Evolutionary conservation across 2,329 filamentous ascomycete species (phyloP).

Genomic region (Fusarium guadeloupense): DNA sequence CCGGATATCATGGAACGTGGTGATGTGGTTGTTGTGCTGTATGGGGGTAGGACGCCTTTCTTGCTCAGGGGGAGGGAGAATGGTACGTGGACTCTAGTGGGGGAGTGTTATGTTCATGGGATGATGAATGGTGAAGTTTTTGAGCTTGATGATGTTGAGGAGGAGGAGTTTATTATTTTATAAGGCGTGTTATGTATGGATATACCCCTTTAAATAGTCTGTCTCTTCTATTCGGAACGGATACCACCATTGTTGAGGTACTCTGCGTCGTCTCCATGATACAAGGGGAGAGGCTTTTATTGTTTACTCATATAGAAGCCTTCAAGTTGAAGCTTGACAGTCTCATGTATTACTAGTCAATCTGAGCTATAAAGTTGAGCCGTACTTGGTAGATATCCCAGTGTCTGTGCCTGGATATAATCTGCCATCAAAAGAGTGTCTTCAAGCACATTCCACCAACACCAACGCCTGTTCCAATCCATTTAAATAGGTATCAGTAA

Average conservation of each 20-base stretch:
- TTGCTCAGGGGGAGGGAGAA: conserved; percentile 37
- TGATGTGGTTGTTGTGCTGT: conserved; percentile 47
- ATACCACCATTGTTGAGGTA: too few relatives aligned
- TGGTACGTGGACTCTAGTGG: conserved; percentile 43
- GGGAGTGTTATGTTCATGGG: conserved; percentile 52
- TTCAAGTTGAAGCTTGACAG: neutral
- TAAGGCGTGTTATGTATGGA: conserved; percentile 28
- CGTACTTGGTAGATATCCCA: neutral
- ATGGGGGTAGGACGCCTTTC: conserved; percentile 48
- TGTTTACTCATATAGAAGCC: neutral
- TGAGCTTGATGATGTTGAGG: conserved; percentile 26
- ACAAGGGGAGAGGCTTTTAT: neutral
- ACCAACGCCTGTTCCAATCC: conserved; percentile 24
- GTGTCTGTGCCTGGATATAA: neutral
- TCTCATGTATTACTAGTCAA: neutral
- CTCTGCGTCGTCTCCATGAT: neutral
- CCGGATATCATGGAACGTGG: conserved; percentile 45
- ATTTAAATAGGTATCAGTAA: conserved; percentile 9
- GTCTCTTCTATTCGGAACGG: neutral
- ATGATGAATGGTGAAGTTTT: conserved; percentile 50
- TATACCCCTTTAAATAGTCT: conserved; percentile 11
- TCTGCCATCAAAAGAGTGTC: conserved; percentile 26
- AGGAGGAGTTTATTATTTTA: conserved; percentile 46
- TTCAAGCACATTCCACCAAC: neutral
- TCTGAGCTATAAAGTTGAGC: neutral